phyloP scores from a whole-genome alignment of 148 eudicot genomes.

The Pharnaceum exiguum region DNA sequence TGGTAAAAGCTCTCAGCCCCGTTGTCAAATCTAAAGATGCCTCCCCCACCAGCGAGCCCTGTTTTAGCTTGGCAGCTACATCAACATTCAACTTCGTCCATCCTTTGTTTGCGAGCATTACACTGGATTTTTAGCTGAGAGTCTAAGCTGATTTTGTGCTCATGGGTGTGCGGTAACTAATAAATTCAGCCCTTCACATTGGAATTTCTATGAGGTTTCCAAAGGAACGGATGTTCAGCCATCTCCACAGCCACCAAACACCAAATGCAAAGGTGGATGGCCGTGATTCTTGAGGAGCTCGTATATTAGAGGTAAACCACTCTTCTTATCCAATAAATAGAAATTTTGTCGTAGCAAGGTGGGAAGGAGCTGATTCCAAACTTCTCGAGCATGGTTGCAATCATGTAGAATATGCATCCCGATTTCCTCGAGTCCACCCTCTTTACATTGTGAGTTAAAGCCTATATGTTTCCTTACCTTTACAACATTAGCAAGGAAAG shows the following conservation, averaged over 20 bases:
- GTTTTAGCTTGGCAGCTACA: neutral
- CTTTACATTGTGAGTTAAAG: neutral
- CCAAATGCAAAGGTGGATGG: neutral
- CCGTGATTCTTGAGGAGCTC: neutral
- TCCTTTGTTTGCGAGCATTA: neutral
- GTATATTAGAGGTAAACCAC: neutral
- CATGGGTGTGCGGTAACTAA: neutral
- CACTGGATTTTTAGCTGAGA: too few relatives aligned
- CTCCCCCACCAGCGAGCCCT: neutral
- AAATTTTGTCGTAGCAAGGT: neutral
- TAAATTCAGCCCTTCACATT: neutral
- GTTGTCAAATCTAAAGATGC: neutral
- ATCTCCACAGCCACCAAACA: neutral
- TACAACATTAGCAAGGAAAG: neutral
- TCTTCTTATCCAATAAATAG: neutral
- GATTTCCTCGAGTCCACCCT: neutral
- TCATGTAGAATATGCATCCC: neutral
- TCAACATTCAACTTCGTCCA: neutral
- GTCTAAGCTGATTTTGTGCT: neutral
- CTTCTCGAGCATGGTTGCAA: neutral
- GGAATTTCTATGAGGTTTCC: neutral
- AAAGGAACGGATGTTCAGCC: neutral
- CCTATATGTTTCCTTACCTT: neutral
- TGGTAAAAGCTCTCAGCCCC: neutral
- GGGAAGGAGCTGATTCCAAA: neutral